Evolutionary conservation across 371 early-diverging fungal species (phyloP).

Genomic region (Racocetra persica): DNA sequence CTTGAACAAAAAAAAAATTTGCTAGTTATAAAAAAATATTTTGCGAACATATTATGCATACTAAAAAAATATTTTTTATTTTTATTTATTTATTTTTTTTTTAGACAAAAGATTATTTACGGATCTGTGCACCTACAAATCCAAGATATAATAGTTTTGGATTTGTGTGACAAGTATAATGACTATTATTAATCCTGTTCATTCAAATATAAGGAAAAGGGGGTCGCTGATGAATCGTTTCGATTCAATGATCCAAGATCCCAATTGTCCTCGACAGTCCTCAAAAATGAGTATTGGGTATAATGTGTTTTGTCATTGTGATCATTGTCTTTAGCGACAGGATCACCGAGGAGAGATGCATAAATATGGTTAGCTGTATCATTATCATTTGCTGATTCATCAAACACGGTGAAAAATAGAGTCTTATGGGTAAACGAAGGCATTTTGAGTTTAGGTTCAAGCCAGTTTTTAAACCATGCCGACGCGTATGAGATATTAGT

Average conservation of each 20-base stretch:
- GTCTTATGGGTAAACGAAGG: constrained; percentile 62
- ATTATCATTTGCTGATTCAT: constrained; percentile 50
- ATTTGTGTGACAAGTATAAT: too few relatives aligned
- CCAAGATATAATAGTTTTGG: too few relatives aligned
- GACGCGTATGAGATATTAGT: constrained; percentile 60
- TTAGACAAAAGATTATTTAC: too few relatives aligned
- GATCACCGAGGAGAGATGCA: constrained; percentile 60
- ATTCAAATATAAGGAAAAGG: too few relatives aligned
- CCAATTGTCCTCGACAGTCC: constrained; percentile 70
- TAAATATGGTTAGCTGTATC: constrained; percentile 55
- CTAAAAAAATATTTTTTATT: too few relatives aligned
- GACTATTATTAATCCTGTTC: too few relatives aligned
- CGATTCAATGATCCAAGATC: constrained; percentile 53
- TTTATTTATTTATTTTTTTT: too few relatives aligned
- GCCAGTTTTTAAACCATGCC: constrained; percentile 56
- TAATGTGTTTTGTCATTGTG: constrained; percentile 51
- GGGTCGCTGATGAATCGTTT: too few relatives aligned
- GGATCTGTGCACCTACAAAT: too few relatives aligned
- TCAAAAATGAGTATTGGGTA: constrained; percentile 67
- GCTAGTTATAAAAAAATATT: too few relatives aligned
- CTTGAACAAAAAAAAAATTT: too few relatives aligned
- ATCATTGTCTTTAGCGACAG: constrained; percentile 46
- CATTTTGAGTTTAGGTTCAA: constrained; percentile 54
- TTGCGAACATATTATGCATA: too few relatives aligned
- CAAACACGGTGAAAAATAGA: constrained; percentile 63